phyloP scores from a whole-genome alignment of 148 eudicot species.

The Nyssa sinensis region DNA sequence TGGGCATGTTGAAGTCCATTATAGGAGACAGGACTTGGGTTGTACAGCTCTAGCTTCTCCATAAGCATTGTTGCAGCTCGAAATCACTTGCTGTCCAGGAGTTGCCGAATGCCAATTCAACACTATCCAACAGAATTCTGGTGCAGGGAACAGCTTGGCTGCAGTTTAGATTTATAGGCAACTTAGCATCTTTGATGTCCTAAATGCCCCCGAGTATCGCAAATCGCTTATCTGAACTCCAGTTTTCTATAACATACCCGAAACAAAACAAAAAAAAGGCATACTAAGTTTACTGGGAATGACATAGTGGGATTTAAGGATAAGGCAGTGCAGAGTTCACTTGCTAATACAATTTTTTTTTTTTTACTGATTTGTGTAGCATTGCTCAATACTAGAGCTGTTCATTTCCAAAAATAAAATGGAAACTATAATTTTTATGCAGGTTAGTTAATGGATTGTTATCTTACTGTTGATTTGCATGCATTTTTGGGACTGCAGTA shows the following conservation, averaged over 20 bases:
- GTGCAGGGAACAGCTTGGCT: constrained; percentile 25
- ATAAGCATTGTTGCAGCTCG: constrained; percentile 21
- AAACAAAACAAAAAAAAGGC: neutral
- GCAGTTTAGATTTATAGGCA: constrained; percentile 21
- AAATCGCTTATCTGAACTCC: constrained; percentile 19
- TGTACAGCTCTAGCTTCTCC: constrained; percentile 10
- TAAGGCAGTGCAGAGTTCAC: too few species aligned
- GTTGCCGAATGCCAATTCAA: constrained; percentile 6
- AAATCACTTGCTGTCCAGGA: constrained; percentile 7
- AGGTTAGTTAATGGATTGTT: neutral
- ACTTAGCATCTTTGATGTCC: constrained; percentile 20
- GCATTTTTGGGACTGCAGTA: constrained; percentile 14
- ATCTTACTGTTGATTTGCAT: constrained; percentile 19
- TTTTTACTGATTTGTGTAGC: too few species aligned
- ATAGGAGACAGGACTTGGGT: constrained; percentile 23
- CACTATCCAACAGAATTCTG: constrained; percentile 14
- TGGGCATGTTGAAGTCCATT: too few species aligned
- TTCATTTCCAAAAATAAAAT: too few species aligned
- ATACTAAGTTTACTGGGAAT: neutral
- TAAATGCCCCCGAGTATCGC: constrained; percentile 6
- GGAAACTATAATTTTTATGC: too few species aligned
- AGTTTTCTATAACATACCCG: neutral
- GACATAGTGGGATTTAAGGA: too few species aligned
- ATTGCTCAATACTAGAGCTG: too few species aligned
- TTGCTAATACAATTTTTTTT: too few species aligned